Conservation (phyloP, 1,139 yeast species). For the Pichiaceae sp. region DNA sequence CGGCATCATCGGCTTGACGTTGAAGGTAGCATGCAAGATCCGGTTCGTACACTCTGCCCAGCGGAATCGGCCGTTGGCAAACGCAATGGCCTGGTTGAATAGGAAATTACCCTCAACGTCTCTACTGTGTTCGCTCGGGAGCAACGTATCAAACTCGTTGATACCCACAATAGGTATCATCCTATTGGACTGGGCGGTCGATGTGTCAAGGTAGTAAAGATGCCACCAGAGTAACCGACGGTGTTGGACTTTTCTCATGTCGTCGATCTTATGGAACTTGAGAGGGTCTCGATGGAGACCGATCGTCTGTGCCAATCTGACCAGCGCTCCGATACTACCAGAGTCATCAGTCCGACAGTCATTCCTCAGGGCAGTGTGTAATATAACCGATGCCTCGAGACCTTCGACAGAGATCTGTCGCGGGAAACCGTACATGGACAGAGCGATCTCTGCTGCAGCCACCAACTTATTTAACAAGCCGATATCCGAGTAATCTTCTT, state of each 20-base stretch:
- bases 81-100: conserved; percentile 14
- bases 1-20: conserved; percentile 4
- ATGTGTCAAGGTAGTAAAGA: conserved; percentile 49
- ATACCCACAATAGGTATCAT: conserved; percentile 47
- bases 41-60: conserved; percentile 16
- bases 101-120: conserved; percentile 7
- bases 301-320: conserved; percentile 46
- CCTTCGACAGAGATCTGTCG: conserved; percentile 9
- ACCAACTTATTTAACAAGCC: conserved; percentile 10
- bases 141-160: conserved; percentile 48
- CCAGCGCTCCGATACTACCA: conserved; percentile 22
- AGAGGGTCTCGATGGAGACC: conserved; percentile 55
- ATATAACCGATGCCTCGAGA: conserved; percentile 13
- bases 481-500: neutral
- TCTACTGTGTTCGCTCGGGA: conserved; percentile 28
- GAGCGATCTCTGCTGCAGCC: conserved; percentile 16
- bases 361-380: conserved; percentile 15
- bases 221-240: conserved; percentile 61
- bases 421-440: conserved; percentile 16
- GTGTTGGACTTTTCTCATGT: conserved; percentile 39
- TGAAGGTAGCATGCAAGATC: conserved; percentile 10
- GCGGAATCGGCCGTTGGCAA: conserved; percentile 14
- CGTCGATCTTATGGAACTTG: conserved; percentile 37
- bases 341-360: conserved; percentile 19
- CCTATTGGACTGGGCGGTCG: conserved; percentile 50